phyloP scores from a whole-genome alignment of 2,329 filamentous ascomycete species.

The Calonectria pseudoreteaudii region DNA sequence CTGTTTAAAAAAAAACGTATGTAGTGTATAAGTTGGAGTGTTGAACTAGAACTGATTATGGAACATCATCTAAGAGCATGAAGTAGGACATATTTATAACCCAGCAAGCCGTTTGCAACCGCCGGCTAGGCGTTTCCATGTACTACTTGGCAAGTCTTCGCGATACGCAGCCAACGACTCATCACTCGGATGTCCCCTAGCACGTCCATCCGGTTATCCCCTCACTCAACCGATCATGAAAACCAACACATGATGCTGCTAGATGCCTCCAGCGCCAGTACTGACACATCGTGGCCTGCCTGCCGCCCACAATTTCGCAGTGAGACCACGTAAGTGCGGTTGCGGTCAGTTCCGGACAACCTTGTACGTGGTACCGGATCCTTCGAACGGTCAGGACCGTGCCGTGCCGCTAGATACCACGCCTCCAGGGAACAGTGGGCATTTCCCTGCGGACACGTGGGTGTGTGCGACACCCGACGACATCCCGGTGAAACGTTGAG shows the following conservation, averaged over 20 bases:
- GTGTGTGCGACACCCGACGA: neutral
- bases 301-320: neutral
- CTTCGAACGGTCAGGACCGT: conserved; percentile 6
- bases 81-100: neutral
- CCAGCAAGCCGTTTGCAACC: neutral
- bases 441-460: neutral
- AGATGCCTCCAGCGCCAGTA: neutral
- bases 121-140: neutral
- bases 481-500: neutral
- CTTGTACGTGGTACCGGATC: neutral
- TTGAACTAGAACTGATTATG: neutral
- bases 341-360: neutral
- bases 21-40: neutral
- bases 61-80: neutral
- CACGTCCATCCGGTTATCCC: neutral
- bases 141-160: neutral
- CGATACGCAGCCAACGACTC: neutral
- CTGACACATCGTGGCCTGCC: neutral
- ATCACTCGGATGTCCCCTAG: neutral
- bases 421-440: neutral
- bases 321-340: neutral
- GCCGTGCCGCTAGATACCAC: conserved; percentile 6
- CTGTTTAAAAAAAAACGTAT: neutral
- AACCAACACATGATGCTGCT: neutral
- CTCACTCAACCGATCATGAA: neutral